Conservation (phyloP, 2,329 filamentous ascomycete species). For the Colletotrichum tamarilloi region DNA sequence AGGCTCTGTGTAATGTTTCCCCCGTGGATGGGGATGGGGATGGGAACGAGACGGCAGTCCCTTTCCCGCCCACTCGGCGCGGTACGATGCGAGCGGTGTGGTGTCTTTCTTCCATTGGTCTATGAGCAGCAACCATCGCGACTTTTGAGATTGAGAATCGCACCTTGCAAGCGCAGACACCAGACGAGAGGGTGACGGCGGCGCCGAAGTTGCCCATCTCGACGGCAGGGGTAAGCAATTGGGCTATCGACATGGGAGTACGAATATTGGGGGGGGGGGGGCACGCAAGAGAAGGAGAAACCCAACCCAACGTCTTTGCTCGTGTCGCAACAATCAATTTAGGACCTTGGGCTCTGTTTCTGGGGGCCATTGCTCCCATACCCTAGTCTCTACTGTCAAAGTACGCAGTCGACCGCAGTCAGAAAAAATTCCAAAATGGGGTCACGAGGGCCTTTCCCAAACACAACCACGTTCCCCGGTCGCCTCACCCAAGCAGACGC, state of each 20-base stretch:
- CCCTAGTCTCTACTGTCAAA: not conserved
- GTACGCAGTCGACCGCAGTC: no score
- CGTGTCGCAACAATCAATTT: not conserved
- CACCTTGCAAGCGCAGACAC: not conserved
- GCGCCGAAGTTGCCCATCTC: conserved; percentile 14
- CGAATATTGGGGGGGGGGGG: no score
- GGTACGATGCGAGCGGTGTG: conserved; percentile 1
- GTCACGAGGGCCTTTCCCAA: conserved; percentile 32
- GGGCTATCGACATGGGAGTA: not conserved
- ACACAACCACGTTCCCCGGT: conserved; percentile 17
- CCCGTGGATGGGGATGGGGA: not conserved
- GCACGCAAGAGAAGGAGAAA: not conserved
- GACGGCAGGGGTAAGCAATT: not conserved
- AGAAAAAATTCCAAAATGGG: conserved; percentile 17
- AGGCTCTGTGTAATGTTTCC: not conserved
- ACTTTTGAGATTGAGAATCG: not conserved
- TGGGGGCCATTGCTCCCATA: conserved; percentile 7
- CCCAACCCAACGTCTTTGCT: not conserved
- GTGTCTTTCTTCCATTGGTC: not conserved
- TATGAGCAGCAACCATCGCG: not conserved
- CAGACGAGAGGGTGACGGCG: conserved; percentile 1
- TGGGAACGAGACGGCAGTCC: not conserved
- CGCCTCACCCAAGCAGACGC: not conserved
- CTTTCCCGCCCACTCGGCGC: not conserved
- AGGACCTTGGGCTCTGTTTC: not conserved